A percentile compares a stretch with the other conserved stretches of the same genome.
phyloP scores from a whole-genome alignment of 78 protist species.

The Cavenderia fasciculata region DNA sequence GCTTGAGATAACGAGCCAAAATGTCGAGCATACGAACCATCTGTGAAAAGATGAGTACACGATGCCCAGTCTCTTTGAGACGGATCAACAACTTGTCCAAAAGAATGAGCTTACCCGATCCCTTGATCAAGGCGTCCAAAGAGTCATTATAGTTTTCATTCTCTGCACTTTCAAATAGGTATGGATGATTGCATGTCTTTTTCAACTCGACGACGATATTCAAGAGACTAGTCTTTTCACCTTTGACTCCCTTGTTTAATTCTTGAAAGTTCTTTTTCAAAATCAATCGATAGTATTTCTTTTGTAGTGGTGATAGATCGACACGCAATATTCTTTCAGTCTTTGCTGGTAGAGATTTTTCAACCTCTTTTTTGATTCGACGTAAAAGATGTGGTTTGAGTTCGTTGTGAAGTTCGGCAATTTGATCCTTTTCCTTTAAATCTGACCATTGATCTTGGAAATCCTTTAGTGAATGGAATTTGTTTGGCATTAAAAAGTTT shows the following conservation, averaged over 20 bases:
- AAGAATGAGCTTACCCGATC: constrained; percentile 89
- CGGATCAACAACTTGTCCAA: constrained; percentile 91
- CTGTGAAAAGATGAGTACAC: constrained; percentile 96
- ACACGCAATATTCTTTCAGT: constrained; percentile 92
- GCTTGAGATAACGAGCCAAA: constrained; percentile 86
- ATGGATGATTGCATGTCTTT: constrained; percentile 97
- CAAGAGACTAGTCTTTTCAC: constrained; percentile 78
- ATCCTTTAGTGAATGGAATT: constrained; percentile 61
- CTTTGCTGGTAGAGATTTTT: constrained; percentile 87
- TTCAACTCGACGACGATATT: constrained; percentile 94
- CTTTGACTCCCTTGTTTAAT: constrained; percentile 60
- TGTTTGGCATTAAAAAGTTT: constrained; percentile 87
- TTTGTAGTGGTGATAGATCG: constrained; percentile 87
- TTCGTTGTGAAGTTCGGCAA: constrained; percentile 82
- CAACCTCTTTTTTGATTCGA: constrained; percentile 94
- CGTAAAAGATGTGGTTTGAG: constrained; percentile 92
- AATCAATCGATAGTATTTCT: constrained; percentile 84
- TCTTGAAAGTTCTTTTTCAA: constrained; percentile 80
- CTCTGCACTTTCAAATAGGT: constrained; percentile 84
- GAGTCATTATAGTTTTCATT: constrained; percentile 25
- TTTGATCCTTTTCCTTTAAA: constrained; percentile 62
- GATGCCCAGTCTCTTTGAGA: constrained; percentile 89
- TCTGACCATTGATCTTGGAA: constrained; percentile 70
- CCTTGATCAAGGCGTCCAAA: constrained; percentile 61
- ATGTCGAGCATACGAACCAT: constrained; percentile 95